Evolutionary conservation across 495 filamentous ascomycete species (phyloP), one percentile per base, ranked within the genome.

Genomic region (Aspergillus carlsbadensis): DNA sequence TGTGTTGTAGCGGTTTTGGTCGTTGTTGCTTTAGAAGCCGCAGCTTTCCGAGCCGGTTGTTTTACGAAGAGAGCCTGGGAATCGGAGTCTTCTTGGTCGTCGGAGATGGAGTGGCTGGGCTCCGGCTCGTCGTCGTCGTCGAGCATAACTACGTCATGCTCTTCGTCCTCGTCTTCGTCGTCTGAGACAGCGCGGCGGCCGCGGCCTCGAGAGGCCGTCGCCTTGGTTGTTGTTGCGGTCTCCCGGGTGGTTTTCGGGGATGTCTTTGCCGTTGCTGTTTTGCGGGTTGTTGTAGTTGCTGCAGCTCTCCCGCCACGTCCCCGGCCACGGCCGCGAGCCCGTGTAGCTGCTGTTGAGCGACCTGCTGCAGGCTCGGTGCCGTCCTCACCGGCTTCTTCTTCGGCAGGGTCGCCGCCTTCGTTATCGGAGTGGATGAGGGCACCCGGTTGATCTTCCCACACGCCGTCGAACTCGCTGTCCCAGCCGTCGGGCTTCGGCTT

Each of bases 381-480:
- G 13, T 69, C 71, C 43, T 81, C 75, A 31, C 69, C 74, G 56
- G 76, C 70, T 17, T 79, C 76, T 59, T 82, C 72, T 51, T 74
- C 70, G 33, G 65, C 68, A 14, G 75, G 69, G 59, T 71, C 66
- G 48, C 73, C 66, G 10, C 81, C 81, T 44, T 80, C 81, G 35
- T 77, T 75, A 42, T 86, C 81, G 2, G 78, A 79, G 57, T 74
- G 75, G 35, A 82, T 76, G n/a, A 88, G 71, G 10, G 90, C 90
- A 0, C 83, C 84, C 0, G 87, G 84, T 52, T 91, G 83, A 54
- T 94, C 88, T 40, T 84, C 84, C 94, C 94, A 98, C 29, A 77
- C 69, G 34, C 95, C 94, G 51, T 96, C 86, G 34, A 90, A 67
- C 57, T 98, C 92, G 4, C 81, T 85, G 65, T 97, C 90, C 92